Evolutionary conservation across 73 alveolate genomes (phyloP), one percentile per base, ranked within the genome.

Genomic region (Paramecium biaurelia): DNA sequence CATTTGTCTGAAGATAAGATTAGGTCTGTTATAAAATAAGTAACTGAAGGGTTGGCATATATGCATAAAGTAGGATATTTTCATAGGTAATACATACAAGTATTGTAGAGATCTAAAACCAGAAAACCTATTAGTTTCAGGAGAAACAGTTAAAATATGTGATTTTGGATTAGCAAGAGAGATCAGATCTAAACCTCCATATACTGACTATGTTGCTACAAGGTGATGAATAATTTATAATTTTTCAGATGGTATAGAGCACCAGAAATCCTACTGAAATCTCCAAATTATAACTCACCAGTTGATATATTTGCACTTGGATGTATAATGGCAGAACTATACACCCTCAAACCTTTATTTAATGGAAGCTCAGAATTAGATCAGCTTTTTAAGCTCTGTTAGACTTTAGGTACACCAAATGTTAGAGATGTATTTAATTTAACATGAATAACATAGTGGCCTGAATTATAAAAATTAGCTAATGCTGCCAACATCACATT

Each of bases 131-230:
- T 86, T 97, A 70, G 97, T 94, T 28, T 86, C 96, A 49, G 98
- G 98, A 41, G 98, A 97, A 20, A 96, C 96, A 41, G 99, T 98
- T 45, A 98, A 97, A 93, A 96, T 98, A 28, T 99, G 99, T 15
- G 99, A 98, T 93, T 98, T 97, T 96, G 99, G 99, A 21, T 95
- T 98, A 59, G 99, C 99, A 8, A 97, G 98, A 94, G 99, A 98
- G 82, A 96, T 97, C 67, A 94, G 99, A 59, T 87, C 98, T 2
- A 95, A 97, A 21, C 99, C 99, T 6, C 99, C 99, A 6, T 97
- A 95, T 85, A 98, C 99, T 63, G 99, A 98, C 38, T 98, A 98
- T 93, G 99, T 98, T 11, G 95, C 99, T 57, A 98, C 99, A 30
- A 94, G 86, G 86, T 72, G 9, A 21, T 15, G 2, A 72, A 11